Evolutionary conservation across 768 basidiomycete genomes (phyloP).

Genomic region (Psilocybe subaeruginosa): DNA sequence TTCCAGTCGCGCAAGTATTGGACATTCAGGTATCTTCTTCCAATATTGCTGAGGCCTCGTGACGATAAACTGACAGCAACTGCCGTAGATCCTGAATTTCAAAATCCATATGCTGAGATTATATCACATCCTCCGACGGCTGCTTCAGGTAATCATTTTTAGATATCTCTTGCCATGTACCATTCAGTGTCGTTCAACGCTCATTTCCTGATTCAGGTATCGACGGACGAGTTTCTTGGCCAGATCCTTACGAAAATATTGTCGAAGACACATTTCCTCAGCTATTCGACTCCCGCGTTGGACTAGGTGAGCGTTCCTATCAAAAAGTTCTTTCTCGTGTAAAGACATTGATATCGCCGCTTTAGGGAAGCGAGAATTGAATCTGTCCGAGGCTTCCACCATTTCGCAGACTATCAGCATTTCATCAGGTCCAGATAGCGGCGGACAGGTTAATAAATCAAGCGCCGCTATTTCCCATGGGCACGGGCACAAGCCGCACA

Average conservation of each 20-base stretch:
- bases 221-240: slow-evolving; percentile 1
- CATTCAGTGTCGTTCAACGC: not conserved
- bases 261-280: slow-evolving; percentile 9
- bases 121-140: not conserved
- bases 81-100: not conserved
- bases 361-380: slow-evolving; percentile 3
- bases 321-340: not conserved
- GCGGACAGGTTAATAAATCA: not conserved
- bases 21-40: slow-evolving; percentile 1
- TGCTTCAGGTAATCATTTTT: slow-evolving; percentile 3
- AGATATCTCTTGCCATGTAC: not conserved
- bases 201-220: slow-evolving; percentile 2
- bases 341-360: not conserved
- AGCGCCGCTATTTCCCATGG: not conserved
- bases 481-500: not conserved
- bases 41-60: not conserved
- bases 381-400: not conserved
- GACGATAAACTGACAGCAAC: not conserved
- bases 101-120: not conserved
- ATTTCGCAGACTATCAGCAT: not conserved
- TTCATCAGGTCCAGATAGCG: not conserved
- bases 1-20: not conserved
- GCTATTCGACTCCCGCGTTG: slow-evolving; percentile 2
- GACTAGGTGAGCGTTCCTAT: slow-evolving; percentile 9
- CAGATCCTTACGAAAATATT: slow-evolving; percentile 11